Conservation (phyloP, 1,139 yeast species). For the Nakaseomyces sp. region DNA sequence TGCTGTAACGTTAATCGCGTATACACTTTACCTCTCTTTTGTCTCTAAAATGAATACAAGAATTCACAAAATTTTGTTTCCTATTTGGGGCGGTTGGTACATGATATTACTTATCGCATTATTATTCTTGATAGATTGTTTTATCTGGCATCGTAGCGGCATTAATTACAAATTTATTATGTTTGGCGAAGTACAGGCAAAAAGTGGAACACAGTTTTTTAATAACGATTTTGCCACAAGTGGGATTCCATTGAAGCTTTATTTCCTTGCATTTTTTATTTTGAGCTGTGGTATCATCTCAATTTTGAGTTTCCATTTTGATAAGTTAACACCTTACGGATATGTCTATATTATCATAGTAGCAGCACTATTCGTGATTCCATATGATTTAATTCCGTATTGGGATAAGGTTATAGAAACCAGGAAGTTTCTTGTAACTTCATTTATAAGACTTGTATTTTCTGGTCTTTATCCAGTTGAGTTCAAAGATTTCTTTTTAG, state of each 20-base stretch:
- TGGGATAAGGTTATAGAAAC: constrained; percentile 28
- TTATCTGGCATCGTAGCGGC: constrained; percentile 62
- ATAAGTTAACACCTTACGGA: constrained; percentile 75
- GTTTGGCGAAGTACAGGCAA: constrained; percentile 59
- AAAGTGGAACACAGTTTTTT: constrained; percentile 39
- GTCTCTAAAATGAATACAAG: constrained; percentile 28
- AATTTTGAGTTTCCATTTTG: constrained; percentile 71
- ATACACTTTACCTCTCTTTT: constrained; percentile 32
- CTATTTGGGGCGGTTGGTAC: constrained; percentile 89
- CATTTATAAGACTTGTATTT: constrained; percentile 61
- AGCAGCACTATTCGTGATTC: constrained; percentile 47
- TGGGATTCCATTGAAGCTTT: constrained; percentile 32
- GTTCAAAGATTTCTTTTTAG: constrained; percentile 85
- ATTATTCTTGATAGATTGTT: constrained; percentile 60
- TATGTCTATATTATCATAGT: constrained; percentile 48
- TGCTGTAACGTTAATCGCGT: constrained; percentile 44
- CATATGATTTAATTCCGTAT: constrained; percentile 32
- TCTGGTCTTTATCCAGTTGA: constrained; percentile 93
- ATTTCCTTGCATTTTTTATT: constrained; percentile 53
- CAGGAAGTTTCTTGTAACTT: constrained; percentile 60
- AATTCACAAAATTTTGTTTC: constrained; percentile 50
- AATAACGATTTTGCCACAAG: constrained; percentile 33
- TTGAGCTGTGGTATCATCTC: constrained; percentile 50
- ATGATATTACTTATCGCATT: constrained; percentile 50
- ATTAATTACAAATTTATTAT: constrained; percentile 88